phyloP scores from a whole-genome alignment of 305 asterid species.

The Plantago lanceolata region DNA sequence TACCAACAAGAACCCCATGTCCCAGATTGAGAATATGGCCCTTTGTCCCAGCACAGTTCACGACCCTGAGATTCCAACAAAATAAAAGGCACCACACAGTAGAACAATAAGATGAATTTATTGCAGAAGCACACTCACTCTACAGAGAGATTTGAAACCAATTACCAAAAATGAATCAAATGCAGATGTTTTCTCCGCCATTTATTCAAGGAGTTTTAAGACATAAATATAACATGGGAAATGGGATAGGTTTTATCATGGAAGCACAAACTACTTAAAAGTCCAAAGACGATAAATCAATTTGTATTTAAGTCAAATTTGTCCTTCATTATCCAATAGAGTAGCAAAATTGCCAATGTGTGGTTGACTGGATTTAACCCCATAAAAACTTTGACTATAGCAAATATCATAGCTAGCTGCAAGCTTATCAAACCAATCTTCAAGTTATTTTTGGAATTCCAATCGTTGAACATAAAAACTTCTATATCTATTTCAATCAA shows the following conservation, averaged over 20 bases:
- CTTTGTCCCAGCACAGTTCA: conserved; percentile 58
- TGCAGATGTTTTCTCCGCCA: background rate
- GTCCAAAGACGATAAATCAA: background rate
- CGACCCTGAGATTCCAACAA: conserved; percentile 57
- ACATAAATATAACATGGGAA: background rate
- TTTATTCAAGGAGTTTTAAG: background rate
- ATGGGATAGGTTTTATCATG: background rate
- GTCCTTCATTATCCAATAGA: no score
- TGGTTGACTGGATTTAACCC: no score
- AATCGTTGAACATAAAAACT: background rate
- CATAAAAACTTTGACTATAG: background rate
- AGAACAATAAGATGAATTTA: background rate
- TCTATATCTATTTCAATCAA: background rate
- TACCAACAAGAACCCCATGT: conserved; percentile 90
- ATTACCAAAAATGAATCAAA: background rate
- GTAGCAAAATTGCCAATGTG: no score
- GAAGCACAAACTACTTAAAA: background rate
- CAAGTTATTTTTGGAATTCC: background rate
- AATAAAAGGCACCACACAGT: conserved; percentile 14
- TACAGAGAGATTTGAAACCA: background rate
- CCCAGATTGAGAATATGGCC: conserved; percentile 90
- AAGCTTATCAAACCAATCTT: background rate
- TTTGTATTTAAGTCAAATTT: no score
- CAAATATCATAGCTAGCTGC: background rate
- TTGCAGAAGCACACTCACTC: background rate